Percentiles rank a stretch among this genome's conserved stretches.
Evolutionary conservation across 306 rosid species (phyloP).

Genomic region (Lathyrus tuberosus): DNA sequence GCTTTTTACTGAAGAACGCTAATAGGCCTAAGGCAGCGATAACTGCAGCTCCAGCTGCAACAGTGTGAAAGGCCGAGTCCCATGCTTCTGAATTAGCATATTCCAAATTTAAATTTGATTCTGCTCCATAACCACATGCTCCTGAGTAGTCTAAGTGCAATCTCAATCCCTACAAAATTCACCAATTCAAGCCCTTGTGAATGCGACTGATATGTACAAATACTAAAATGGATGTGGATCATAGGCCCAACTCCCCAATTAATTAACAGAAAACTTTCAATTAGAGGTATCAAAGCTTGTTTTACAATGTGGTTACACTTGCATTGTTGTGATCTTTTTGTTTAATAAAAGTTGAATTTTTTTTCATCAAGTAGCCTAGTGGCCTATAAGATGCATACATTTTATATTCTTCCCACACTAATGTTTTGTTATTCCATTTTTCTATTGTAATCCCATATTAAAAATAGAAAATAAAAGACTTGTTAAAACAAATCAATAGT

Average conservation of each 20-base stretch:
- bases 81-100: conserved; percentile 59
- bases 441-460: not conserved
- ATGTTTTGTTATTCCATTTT: conserved; percentile 15
- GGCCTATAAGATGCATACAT: not conserved
- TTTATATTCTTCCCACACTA: not conserved
- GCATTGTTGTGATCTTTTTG: conserved; percentile 4
- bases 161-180: conserved; percentile 72
- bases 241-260: conserved; percentile 1
- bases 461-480: not conserved
- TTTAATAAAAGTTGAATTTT: not conserved
- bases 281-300: conserved; percentile 7
- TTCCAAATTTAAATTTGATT: conserved; percentile 41
- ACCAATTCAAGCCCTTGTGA: conserved; percentile 33
- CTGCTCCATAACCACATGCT: conserved; percentile 37
- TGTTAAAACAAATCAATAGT: conserved; percentile 3
- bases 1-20: conserved; percentile 55
- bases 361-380: too few species aligned
- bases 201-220: not conserved
- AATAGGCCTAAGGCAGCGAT: conserved; percentile 68
- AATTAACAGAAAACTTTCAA: conserved; percentile 3
- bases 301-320: not conserved
- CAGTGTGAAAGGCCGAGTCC: conserved; percentile 62
- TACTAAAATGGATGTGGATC: conserved; percentile 7
- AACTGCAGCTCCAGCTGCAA: conserved; percentile 79
- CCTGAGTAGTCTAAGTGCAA: conserved; percentile 87